These are phyloP conservation scores for Eudorina sp. DNA, from an alignment of 139 green algal species.

Conservation along the genomic window DNA sequence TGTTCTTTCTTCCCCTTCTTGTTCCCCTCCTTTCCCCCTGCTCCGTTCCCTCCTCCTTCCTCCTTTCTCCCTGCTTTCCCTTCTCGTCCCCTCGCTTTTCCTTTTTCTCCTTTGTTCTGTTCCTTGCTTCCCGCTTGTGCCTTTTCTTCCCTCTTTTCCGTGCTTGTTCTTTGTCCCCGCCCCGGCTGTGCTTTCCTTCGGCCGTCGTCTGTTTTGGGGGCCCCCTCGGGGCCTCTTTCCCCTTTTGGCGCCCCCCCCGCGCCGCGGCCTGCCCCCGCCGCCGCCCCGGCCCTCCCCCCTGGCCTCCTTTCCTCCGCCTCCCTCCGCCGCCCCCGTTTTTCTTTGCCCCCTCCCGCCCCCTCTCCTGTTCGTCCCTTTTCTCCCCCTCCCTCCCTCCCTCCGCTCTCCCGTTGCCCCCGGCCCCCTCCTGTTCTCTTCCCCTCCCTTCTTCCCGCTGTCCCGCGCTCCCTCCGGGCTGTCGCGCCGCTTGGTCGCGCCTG, in stretches of 20 bases:
- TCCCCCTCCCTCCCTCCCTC: background rate
- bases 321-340: background rate
- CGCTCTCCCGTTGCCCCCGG: background rate
- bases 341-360: background rate
- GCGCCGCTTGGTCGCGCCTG: background rate
- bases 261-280: too few relatives aligned
- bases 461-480: background rate
- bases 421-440: background rate
- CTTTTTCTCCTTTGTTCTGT: background rate
- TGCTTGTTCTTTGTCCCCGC: background rate
- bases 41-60: background rate
- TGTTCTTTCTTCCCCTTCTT: background rate
- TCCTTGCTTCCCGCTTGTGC: background rate
- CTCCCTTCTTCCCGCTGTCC: background rate
- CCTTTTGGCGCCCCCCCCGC: background rate
- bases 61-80: background rate
- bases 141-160: background rate
- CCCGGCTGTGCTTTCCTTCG: background rate
- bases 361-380: background rate
- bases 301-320: background rate
- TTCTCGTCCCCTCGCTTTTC: background rate
- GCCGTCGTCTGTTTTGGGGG: background rate
- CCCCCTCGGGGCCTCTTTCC: background rate
- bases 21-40: background rate
- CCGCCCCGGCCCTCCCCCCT: background rate